Evolutionary conservation across 1,284 basidiomycete genomes (phyloP).

Genomic region (Cutaneotrichosporon daszewskae): DNA sequence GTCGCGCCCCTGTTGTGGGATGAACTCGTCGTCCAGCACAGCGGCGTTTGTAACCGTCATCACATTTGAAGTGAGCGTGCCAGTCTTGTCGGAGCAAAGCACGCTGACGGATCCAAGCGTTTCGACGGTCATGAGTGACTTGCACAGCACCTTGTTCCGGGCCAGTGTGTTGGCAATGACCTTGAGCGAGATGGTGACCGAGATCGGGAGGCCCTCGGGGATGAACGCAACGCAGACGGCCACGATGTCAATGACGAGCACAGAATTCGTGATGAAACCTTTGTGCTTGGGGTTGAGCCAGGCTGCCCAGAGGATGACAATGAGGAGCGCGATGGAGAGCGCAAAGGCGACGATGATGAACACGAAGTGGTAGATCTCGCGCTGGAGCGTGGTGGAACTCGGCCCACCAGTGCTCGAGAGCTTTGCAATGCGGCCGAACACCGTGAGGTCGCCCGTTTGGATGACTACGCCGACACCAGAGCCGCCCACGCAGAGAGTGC

Average conservation of each 20-base stretch:
- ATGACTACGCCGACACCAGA: conserved; percentile 55
- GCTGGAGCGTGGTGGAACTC: conserved; percentile 44
- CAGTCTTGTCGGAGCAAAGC: conserved; percentile 58
- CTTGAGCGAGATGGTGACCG: conserved; percentile 48
- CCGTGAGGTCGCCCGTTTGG: conserved; percentile 57
- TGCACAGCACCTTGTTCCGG: conserved; percentile 58
- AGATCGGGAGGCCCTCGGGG: conserved; percentile 55
- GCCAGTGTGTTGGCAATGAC: conserved; percentile 54
- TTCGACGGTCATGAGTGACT: conserved; percentile 58
- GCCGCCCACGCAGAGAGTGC: conserved; percentile 59
- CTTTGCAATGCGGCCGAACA: conserved; percentile 58
- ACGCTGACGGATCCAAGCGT: conserved; percentile 58
- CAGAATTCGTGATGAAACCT: conserved; percentile 55
- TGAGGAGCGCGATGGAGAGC: conserved; percentile 50
- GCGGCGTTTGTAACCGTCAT: conserved; percentile 51
- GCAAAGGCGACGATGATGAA: conserved; percentile 52
- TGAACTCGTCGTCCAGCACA: conserved; percentile 47
- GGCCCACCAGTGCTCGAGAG: conserved; percentile 54
- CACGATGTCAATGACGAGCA: conserved; percentile 58
- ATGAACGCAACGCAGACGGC: conserved; percentile 60
- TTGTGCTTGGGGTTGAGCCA: conserved; percentile 53
- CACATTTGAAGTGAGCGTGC: conserved; percentile 52
- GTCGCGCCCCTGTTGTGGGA: conserved; percentile 34
- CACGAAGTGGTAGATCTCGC: conserved; percentile 50
- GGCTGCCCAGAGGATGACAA: conserved; percentile 56